Conservation (phyloP, 2,329 filamentous ascomycete species). For the Penicillium polonicum region DNA sequence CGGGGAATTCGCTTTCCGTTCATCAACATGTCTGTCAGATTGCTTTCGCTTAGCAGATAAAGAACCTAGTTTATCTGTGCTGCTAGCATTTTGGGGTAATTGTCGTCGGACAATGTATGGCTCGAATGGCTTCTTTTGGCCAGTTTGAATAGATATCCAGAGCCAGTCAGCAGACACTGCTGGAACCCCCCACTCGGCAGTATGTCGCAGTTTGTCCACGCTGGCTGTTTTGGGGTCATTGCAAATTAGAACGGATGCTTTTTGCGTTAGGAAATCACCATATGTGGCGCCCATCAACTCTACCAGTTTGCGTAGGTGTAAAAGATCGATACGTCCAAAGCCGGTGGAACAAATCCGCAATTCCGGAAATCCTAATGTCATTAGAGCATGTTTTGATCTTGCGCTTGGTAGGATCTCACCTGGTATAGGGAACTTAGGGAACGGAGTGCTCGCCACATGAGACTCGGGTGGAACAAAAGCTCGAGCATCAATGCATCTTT, state of each 20-base stretch:
- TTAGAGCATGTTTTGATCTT: constrained; percentile 15
- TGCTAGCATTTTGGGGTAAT: constrained; percentile 24
- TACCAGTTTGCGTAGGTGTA: constrained; percentile 78
- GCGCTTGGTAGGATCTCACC: constrained; percentile 35
- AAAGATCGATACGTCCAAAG: constrained; percentile 78
- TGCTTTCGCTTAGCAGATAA: constrained; percentile 22
- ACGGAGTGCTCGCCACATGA: constrained; percentile 74
- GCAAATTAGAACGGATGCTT: constrained; percentile 76
- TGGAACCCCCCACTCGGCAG: constrained; percentile 71
- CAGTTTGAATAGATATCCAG: constrained; percentile 68
- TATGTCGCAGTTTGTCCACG: constrained; percentile 76
- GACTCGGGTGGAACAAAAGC: constrained; percentile 65
- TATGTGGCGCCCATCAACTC: constrained; percentile 76
- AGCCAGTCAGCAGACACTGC: constrained; percentile 83
- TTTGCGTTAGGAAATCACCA: constrained; percentile 70
- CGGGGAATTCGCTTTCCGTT: neutral
- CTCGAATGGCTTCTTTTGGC: constrained; percentile 50
- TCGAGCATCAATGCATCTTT: constrained; percentile 79
- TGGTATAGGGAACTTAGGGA: constrained; percentile 66
- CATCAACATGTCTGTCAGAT: neutral
- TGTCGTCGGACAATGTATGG: constrained; percentile 43
- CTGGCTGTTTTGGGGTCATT: constrained; percentile 53
- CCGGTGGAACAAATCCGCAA: constrained; percentile 76
- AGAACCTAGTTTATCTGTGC: constrained; percentile 19
- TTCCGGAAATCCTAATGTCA: constrained; percentile 58